These are phyloP conservation scores for Colletotrichum chlorophyti DNA, from an alignment of 2,329 filamentous ascomycete species.

Conservation along the genomic window DNA sequence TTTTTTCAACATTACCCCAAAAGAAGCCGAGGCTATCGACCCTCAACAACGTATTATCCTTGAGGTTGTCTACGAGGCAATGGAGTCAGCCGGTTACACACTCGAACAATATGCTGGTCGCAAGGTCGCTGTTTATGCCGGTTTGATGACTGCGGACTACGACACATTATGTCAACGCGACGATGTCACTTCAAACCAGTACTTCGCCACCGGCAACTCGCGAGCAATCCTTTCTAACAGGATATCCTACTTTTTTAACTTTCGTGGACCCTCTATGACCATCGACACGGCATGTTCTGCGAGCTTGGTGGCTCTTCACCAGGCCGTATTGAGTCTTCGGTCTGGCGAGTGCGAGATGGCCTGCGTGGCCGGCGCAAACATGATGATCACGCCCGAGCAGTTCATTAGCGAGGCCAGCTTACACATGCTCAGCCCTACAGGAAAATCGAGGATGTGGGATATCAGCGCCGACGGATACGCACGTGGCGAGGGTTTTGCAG, in stretches of 20 bases:
- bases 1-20: conserved; percentile 47
- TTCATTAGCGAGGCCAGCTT: conserved; percentile 32
- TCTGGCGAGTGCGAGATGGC: conserved; percentile 39
- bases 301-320: conserved; percentile 49
- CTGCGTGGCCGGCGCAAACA: conserved; percentile 40
- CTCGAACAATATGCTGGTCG: conserved; percentile 20
- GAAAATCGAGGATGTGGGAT: conserved; percentile 46
- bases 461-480: conserved; percentile 53
- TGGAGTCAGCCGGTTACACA: conserved; percentile 36
- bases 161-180: conserved; percentile 35
- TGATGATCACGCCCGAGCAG: conserved; percentile 30
- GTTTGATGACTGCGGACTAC: conserved; percentile 37
- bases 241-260: conserved; percentile 49
- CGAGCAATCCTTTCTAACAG: conserved; percentile 46
- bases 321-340: conserved; percentile 44
- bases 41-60: conserved; percentile 41
- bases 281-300: conserved; percentile 56
- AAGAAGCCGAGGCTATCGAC: conserved; percentile 40
- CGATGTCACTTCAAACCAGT: conserved; percentile 34
- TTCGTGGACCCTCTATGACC: conserved; percentile 47
- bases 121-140: conserved; percentile 33
- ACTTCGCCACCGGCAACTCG: conserved; percentile 42
- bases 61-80: conserved; percentile 43
- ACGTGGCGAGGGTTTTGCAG: conserved; percentile 52
- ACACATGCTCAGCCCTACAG: conserved; percentile 37